phyloP scores from a whole-genome alignment of 371 early-diverging fungal species.

The Fennellomyces sp. region DNA sequence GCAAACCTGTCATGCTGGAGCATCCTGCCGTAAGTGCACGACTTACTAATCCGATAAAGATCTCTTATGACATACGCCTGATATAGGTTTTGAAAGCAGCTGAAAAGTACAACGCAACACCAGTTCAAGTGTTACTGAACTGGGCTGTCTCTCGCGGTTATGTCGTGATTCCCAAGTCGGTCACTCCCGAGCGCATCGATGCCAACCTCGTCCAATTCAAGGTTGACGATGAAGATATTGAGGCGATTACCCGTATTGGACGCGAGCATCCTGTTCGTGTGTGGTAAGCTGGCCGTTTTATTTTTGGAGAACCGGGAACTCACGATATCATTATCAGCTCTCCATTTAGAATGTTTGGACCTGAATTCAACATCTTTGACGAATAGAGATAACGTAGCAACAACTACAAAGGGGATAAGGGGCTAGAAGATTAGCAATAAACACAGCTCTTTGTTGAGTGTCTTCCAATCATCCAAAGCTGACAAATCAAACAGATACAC shows the following conservation, averaged over 20 bases:
- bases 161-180: constrained; percentile 63
- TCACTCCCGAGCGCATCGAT: constrained; percentile 45
- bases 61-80: constrained; percentile 21
- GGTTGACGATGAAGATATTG: constrained; percentile 38
- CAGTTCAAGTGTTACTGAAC: constrained; percentile 79
- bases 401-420: no score
- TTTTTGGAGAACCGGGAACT: neutral
- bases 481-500: no score
- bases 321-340: constrained; percentile 11
- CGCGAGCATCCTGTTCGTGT: constrained; percentile 25
- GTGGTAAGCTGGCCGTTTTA: constrained; percentile 8
- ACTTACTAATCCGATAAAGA: neutral
- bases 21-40: constrained; percentile 66
- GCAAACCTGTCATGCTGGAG: constrained; percentile 64
- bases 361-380: constrained; percentile 32
- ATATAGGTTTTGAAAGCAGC: constrained; percentile 60
- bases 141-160: constrained; percentile 77
- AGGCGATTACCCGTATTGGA: constrained; percentile 32
- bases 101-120: constrained; percentile 65
- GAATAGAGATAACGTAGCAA: neutral
- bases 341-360: constrained; percentile 33
- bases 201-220: constrained; percentile 44
- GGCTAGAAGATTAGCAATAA: no score
- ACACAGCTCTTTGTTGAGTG: no score
- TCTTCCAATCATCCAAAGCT: no score